These are phyloP conservation scores for Schizophyllum commune DNA, from an alignment of 1,284 basidiomycete species.

Conservation along the genomic window DNA sequence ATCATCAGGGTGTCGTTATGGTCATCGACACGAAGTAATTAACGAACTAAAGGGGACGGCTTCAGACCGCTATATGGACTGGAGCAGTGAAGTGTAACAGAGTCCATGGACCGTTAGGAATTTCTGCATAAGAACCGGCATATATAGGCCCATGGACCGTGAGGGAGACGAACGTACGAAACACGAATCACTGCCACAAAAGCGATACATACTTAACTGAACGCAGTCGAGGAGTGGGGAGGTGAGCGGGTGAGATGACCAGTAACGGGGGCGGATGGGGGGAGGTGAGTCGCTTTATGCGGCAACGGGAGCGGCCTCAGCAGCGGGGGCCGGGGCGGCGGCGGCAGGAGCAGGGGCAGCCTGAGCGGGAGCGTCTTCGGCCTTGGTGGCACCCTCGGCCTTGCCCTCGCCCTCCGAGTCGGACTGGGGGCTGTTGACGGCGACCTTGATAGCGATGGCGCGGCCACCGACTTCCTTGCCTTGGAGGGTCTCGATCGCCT, in stretches of 20 bases:
- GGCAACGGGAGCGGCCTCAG: constrained; percentile 16
- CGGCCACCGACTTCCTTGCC: constrained; percentile 79
- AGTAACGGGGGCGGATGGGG: constrained; percentile 11
- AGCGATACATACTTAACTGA: background rate
- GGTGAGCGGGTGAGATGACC: constrained; percentile 17
- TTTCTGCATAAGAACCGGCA: background rate
- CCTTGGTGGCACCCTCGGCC: background rate
- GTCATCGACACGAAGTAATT: background rate
- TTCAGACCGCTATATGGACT: background rate
- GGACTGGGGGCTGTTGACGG: constrained; percentile 57
- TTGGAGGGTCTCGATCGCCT: constrained; percentile 75
- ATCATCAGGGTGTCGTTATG: background rate
- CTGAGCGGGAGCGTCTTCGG: constrained; percentile 13
- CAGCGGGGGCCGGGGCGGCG: constrained; percentile 14
- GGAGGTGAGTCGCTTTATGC: constrained; percentile 2
- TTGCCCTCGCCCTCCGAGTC: constrained; percentile 34
- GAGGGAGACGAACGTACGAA: background rate
- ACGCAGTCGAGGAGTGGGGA: constrained; percentile 23
- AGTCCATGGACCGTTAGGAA: background rate
- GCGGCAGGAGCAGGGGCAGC: constrained; percentile 22
- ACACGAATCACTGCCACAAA: background rate
- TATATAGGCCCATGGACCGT: too few relatives aligned
- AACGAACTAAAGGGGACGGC: background rate
- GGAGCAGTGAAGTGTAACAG: background rate
- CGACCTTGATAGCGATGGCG: constrained; percentile 81